Evolutionary conservation across 768 basidiomycete genomes (phyloP), one percentile per base, ranked within the genome.

Genomic region (Mycena albidolilacea): DNA sequence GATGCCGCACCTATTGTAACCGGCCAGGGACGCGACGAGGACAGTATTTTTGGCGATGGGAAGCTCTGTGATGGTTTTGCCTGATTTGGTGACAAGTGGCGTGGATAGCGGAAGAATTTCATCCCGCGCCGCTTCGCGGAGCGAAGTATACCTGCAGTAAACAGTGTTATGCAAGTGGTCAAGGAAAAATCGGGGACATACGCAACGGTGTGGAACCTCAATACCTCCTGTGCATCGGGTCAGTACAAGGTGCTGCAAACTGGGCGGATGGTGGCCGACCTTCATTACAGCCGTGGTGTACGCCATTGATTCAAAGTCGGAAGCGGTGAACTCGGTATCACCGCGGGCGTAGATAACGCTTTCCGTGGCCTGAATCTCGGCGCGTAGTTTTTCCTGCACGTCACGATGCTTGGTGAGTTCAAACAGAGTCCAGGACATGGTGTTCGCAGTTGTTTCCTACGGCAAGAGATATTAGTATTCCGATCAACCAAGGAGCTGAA

Each of bases 371-470:
- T 84, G 77, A 52, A 92, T 86, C 80, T 95, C 94, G 0, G 83
- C 82, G 17, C 94, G 89, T 23, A 95, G 87, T 69, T 84, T 86
- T 3, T 81, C 80, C 78, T 96, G 94, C 3, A 90, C 79, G 21
- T 89, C 84, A 0, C 88, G 90, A 72, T 90, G 81, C 50, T 84
- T 86, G 4, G 91, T 87, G 5, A 96, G 85, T 74, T 91, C 90
- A 67, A 91, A 83, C 9, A 95, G 80, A 7, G 88, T 85, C 91
- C 92, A 95, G 67, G 85, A 85, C 39, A 92, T 64, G 2, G 87
- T 84, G 46, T 86, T 89, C 5, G 92, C 87, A 62, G 88, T 90
- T 5, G 91, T 92, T 78, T 92, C 92, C 78, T 93, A 23, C 35
- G 21, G 37, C 35, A n/a, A 7, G 37, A 19, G n/a, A 38, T 35